Conservation (phyloP, 2,329 filamentous ascomycete species). For the Aspergillus aculeatinus region DNA sequence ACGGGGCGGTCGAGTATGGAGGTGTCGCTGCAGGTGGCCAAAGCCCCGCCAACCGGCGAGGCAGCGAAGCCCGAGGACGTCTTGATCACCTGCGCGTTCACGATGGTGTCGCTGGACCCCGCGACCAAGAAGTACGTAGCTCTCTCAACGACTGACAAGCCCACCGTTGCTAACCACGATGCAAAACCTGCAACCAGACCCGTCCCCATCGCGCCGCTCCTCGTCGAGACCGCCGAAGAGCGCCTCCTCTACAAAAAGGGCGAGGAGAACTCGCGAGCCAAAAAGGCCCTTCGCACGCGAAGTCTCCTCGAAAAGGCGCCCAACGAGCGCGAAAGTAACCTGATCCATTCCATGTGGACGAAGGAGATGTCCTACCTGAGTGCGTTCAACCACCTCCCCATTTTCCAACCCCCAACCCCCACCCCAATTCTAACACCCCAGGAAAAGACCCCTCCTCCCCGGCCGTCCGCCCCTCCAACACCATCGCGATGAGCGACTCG, state of each 20-base stretch:
- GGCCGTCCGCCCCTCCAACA: conserved; percentile 56
- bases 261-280: conserved; percentile 65
- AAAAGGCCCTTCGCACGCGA: conserved; percentile 61
- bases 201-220: conserved; percentile 60
- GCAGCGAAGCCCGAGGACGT: conserved; percentile 58
- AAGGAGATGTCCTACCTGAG: conserved; percentile 64
- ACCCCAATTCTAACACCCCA: neutral
- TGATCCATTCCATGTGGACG: conserved; percentile 74
- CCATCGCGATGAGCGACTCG: conserved; percentile 62
- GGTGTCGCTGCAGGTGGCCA: conserved; percentile 71
- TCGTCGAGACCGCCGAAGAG: conserved; percentile 65
- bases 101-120: conserved; percentile 73
- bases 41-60: conserved; percentile 61
- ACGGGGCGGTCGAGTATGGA: conserved; percentile 72
- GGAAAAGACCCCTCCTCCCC: conserved; percentile 54
- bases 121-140: conserved; percentile 58
- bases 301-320: conserved; percentile 67
- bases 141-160: too few relatives aligned
- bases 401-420: neutral
- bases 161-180: too few relatives aligned
- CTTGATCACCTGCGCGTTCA: conserved; percentile 70
- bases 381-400: conserved; percentile 24
- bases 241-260: conserved; percentile 62
- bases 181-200: conserved; percentile 43
- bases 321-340: conserved; percentile 67